These are phyloP conservation scores for Scopulariopsis brevicaulis DNA, from an alignment of 2,329 filamentous ascomycete genomes.

Conservation along the genomic window DNA sequence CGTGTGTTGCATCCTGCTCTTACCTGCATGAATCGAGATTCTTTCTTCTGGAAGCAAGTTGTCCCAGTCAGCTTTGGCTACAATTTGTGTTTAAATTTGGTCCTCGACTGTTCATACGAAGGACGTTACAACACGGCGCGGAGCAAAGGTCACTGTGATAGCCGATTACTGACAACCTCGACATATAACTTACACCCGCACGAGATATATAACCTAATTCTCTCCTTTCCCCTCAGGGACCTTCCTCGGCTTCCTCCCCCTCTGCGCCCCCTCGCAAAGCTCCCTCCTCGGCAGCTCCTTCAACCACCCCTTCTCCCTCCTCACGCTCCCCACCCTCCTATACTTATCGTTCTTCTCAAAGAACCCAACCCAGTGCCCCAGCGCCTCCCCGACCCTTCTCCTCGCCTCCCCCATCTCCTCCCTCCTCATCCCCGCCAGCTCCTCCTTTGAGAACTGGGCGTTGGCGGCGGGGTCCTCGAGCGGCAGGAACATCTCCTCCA, in stretches of 20 bases:
- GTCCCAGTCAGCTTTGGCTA: no score
- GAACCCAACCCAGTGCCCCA: constrained; percentile 76
- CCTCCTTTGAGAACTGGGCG: constrained; percentile 37
- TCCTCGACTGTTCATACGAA: no score
- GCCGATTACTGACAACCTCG: no score
- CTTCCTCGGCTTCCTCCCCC: constrained; percentile 41
- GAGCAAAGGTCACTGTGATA: no score
- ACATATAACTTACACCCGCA: no score
- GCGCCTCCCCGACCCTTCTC: constrained; percentile 50
- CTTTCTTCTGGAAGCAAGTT: constrained; percentile 5
- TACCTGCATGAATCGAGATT: constrained; percentile 5
- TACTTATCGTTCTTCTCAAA: constrained; percentile 76
- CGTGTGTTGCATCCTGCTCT: constrained; percentile 4
- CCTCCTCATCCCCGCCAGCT: constrained; percentile 41
- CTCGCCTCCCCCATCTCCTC: constrained; percentile 55
- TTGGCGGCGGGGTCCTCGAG: constrained; percentile 53
- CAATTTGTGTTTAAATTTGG: background rate
- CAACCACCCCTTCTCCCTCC: constrained; percentile 48
- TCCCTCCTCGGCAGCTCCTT: constrained; percentile 48
- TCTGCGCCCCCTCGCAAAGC: constrained; percentile 61
- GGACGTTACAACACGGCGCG: no score
- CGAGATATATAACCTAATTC: background rate
- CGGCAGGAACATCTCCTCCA: constrained; percentile 74
- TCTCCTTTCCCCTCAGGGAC: constrained; percentile 29
- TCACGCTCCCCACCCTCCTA: constrained; percentile 64